Percentiles rank a stretch among this genome's conserved stretches.
These are phyloP conservation scores for Penicillium sp. DNA, from an alignment of 2,329 filamentous ascomycete genomes.

Conservation along the genomic window DNA sequence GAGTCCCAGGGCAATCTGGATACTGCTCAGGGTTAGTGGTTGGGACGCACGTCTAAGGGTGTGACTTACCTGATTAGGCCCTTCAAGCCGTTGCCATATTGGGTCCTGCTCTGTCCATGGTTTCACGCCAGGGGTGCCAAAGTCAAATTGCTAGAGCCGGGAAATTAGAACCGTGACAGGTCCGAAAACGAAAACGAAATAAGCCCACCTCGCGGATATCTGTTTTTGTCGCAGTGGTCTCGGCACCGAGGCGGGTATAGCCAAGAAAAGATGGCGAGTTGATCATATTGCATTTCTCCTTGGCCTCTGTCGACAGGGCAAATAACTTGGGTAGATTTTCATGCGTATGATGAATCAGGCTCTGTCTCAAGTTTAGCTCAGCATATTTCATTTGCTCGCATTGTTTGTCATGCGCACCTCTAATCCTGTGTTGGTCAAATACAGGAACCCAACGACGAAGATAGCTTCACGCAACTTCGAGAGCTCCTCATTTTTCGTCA, in stretches of 20 bases:
- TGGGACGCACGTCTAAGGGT: neutral
- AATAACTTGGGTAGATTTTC: slow-evolving; percentile 21
- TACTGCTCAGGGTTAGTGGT: slow-evolving; percentile 16
- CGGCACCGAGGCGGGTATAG: slow-evolving; percentile 29
- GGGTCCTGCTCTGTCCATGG: slow-evolving; percentile 36
- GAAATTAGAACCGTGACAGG: neutral
- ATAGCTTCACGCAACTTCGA: slow-evolving; percentile 26
- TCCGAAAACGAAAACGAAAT: neutral
- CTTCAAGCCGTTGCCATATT: slow-evolving; percentile 34
- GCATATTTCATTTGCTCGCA: neutral
- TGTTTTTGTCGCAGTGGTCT: slow-evolving; percentile 27
- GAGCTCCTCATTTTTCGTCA: slow-evolving; percentile 21
- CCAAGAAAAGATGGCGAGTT: slow-evolving; percentile 29
- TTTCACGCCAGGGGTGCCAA: slow-evolving; percentile 27
- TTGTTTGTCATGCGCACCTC: slow-evolving; percentile 17
- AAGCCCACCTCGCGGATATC: slow-evolving; percentile 27
- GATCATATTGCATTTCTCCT: slow-evolving; percentile 27
- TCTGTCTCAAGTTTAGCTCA: slow-evolving; percentile 8
- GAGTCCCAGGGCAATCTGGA: slow-evolving; percentile 18
- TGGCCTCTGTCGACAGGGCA: slow-evolving; percentile 19
- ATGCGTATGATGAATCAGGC: slow-evolving; percentile 19
- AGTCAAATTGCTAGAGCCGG: slow-evolving; percentile 38
- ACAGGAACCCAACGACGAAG: slow-evolving; percentile 31
- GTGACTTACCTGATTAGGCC: slow-evolving; percentile 21
- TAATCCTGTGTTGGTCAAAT: slow-evolving; percentile 29